Evolutionary conservation across 176 grass and related monocot species (phyloP).

Genomic region (Musa acuminata): DNA sequence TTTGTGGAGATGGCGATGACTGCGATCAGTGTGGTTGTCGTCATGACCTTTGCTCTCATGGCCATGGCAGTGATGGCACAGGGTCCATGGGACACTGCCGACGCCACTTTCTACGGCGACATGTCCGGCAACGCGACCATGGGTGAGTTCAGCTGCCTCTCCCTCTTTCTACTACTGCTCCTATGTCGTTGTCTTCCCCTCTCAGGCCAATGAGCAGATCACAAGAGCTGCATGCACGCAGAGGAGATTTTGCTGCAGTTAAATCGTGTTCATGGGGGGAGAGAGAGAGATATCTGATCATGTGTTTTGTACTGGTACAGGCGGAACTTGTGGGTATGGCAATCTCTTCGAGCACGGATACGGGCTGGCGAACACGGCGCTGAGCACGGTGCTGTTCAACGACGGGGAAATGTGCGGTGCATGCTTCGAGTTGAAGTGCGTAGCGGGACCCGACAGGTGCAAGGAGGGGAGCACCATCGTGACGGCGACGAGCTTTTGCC

Average conservation of each 20-base stretch:
- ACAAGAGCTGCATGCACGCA: no score
- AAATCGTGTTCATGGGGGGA: no score
- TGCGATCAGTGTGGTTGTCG: no score
- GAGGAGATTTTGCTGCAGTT: no score
- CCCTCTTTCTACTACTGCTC: neutral
- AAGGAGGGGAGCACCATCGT: constrained; percentile 6
- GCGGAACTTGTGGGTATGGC: constrained; percentile 30
- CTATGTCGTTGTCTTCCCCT: neutral
- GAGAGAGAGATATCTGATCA: no score
- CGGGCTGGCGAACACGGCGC: constrained; percentile 27
- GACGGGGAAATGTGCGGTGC: constrained; percentile 28
- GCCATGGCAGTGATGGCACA: neutral
- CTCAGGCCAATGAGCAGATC: neutral
- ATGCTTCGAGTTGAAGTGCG: constrained; percentile 33
- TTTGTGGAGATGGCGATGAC: neutral
- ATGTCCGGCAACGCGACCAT: constrained; percentile 25
- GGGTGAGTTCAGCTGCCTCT: constrained; percentile 1
- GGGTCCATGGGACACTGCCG: constrained; percentile 24
- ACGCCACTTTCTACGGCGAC: constrained; percentile 42
- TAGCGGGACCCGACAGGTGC: constrained; percentile 20
- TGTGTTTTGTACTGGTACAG: neutral
- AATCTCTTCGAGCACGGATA: constrained; percentile 28
- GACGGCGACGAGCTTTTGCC: constrained; percentile 30
- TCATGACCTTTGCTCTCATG: neutral
- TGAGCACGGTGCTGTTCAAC: constrained; percentile 36